Evolutionary conservation across 495 filamentous ascomycete genomes (phyloP).

Genomic region (Bryoglossum gracile): DNA sequence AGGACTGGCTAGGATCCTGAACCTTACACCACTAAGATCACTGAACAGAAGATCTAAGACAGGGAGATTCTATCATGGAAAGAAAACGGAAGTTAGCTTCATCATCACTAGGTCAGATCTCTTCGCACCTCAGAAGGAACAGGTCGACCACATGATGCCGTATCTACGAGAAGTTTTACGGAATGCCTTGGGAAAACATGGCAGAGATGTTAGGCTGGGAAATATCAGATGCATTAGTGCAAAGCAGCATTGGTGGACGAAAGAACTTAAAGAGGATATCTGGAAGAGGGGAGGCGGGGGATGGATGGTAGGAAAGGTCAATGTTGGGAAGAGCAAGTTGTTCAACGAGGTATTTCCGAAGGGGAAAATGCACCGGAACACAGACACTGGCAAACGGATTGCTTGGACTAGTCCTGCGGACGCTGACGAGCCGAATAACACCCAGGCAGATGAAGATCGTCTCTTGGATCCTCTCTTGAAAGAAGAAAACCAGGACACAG

Average conservation of each 20-base stretch:
- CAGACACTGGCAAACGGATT: slow-evolving; percentile 7
- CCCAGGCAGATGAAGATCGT: neutral
- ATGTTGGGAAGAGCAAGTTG: slow-evolving; percentile 92
- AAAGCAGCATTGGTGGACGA: slow-evolving; percentile 82
- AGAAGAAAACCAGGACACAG: too few species aligned
- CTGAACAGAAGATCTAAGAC: slow-evolving; percentile 64
- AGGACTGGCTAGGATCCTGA: slow-evolving; percentile 44
- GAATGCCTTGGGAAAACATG: slow-evolving; percentile 54
- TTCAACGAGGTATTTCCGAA: slow-evolving; percentile 83
- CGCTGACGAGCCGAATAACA: slow-evolving; percentile 9
- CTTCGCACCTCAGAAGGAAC: slow-evolving; percentile 67
- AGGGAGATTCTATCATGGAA: slow-evolving; percentile 53
- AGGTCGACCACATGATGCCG: slow-evolving; percentile 77
- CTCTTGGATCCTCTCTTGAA: neutral
- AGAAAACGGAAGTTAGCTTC: slow-evolving; percentile 68
- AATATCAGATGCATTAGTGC: slow-evolving; percentile 81
- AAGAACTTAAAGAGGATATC: slow-evolving; percentile 74
- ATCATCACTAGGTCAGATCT: slow-evolving; percentile 87
- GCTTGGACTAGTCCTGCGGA: slow-evolving; percentile 25
- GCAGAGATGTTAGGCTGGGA: slow-evolving; percentile 61
- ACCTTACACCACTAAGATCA: slow-evolving; percentile 58
- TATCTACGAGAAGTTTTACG: slow-evolving; percentile 69
- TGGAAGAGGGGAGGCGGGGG: slow-evolving; percentile 70
- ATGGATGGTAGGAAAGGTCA: slow-evolving; percentile 98
- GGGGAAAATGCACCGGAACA: slow-evolving; percentile 45